Evolutionary conservation across 2,329 filamentous ascomycete genomes (phyloP).

Genomic region (Penicillium decumbens): DNA sequence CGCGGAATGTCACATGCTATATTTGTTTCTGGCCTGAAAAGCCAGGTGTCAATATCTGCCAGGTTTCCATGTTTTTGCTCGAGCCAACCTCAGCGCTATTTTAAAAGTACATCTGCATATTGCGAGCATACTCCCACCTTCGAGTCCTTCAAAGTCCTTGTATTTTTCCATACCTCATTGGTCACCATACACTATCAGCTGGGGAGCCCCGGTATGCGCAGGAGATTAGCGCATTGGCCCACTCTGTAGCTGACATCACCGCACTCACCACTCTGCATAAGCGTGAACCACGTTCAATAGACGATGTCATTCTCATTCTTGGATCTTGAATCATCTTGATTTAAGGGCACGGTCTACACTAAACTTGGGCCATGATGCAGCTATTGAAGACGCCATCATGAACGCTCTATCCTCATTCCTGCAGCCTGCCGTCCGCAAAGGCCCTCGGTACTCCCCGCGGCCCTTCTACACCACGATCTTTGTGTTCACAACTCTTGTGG

Average conservation of each 20-base stretch:
- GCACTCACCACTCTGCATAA: slow-evolving; percentile 17
- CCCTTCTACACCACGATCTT: slow-evolving; percentile 47
- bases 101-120: neutral
- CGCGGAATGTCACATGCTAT: slow-evolving; percentile 17
- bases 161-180: neutral
- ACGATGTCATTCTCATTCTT: neutral
- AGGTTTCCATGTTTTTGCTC: neutral
- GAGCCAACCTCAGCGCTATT: neutral
- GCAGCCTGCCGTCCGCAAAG: slow-evolving; percentile 21
- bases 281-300: slow-evolving; percentile 6
- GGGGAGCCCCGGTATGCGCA: neutral
- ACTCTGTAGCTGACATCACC: slow-evolving; percentile 25
- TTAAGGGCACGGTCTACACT: neutral
- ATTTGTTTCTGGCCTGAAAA: neutral
- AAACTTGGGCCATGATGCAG: slow-evolving; percentile 29
- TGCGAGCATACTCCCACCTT: neutral
- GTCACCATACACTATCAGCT: neutral
- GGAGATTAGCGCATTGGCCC: slow-evolving; percentile 18
- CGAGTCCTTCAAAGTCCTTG: neutral
- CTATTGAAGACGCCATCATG: slow-evolving; percentile 23
- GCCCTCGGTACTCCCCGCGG: slow-evolving; percentile 40
- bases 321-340: neutral
- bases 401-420: slow-evolving; percentile 20
- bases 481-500: slow-evolving; percentile 32
- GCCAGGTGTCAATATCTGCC: slow-evolving; percentile 1